Evolutionary conservation across 2,329 filamentous ascomycete species (phyloP).

Genomic region (Ascochyta koolunga): DNA sequence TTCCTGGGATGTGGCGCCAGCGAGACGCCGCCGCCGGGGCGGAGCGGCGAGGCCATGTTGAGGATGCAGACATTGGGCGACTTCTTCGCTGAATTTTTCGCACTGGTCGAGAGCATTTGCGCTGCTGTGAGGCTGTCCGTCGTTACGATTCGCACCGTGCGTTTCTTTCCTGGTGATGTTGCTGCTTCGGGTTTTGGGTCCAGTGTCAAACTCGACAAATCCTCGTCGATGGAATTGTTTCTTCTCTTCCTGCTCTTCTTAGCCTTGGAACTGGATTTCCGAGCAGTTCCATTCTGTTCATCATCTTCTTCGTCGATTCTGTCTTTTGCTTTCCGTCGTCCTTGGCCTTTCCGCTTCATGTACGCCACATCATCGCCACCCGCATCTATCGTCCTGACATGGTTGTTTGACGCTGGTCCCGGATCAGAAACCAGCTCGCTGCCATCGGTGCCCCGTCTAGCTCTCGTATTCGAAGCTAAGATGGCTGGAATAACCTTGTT

Average conservation of each 20-base stretch:
- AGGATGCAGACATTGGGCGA: slow-evolving; percentile 59
- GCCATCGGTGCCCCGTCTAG: slow-evolving; percentile 60
- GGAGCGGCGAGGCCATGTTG: slow-evolving; percentile 68
- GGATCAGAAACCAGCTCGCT: slow-evolving; percentile 58
- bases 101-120: slow-evolving; percentile 38
- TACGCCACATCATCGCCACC: slow-evolving; percentile 24
- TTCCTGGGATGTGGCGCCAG: slow-evolving; percentile 66
- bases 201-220: slow-evolving; percentile 17
- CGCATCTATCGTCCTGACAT: not conserved
- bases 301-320: slow-evolving; percentile 9
- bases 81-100: slow-evolving; percentile 20
- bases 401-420: slow-evolving; percentile 11
- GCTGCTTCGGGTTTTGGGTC: not conserved
- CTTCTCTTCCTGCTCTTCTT: slow-evolving; percentile 20
- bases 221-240: slow-evolving; percentile 20
- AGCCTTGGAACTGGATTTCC: slow-evolving; percentile 1
- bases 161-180: slow-evolving; percentile 15
- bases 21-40: slow-evolving; percentile 67
- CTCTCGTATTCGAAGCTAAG: slow-evolving; percentile 60
- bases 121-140: slow-evolving; percentile 63
- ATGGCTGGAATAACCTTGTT: slow-evolving; percentile 66
- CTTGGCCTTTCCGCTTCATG: slow-evolving; percentile 44
- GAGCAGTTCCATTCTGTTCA: not conserved
- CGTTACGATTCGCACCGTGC: slow-evolving; percentile 54
- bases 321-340: slow-evolving; percentile 35